Evolutionary conservation across 768 basidiomycete species (phyloP).

Genomic region (Termitomyces sp.): DNA sequence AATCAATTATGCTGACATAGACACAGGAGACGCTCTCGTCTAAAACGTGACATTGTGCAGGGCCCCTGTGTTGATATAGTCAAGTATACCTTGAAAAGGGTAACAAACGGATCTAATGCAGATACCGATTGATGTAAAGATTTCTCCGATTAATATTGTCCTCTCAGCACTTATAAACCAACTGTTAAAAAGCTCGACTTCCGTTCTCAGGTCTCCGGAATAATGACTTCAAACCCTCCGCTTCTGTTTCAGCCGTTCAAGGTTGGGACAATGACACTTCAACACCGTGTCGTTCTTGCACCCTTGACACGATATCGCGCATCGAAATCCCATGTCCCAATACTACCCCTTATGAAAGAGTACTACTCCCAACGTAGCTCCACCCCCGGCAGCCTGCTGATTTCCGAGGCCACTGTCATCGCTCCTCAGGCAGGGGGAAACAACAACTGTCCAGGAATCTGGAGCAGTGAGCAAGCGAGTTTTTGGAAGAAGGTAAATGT

Average conservation of each 20-base stretch:
- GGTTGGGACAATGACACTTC: neutral
- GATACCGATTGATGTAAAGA: neutral
- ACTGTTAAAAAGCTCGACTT: neutral
- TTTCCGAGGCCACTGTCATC: constrained; percentile 50
- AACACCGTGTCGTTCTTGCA: constrained; percentile 7
- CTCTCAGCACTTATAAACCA: neutral
- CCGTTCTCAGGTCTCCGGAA: neutral
- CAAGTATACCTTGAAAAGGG: too few species aligned
- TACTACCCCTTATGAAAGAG: constrained; percentile 29
- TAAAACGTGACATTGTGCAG: too few species aligned
- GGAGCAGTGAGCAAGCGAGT: constrained; percentile 30
- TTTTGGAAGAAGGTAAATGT: constrained; percentile 1
- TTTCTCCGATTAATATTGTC: neutral
- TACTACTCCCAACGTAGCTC: constrained; percentile 45
- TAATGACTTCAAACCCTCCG: neutral
- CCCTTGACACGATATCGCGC: constrained; percentile 6
- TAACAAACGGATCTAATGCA: too few species aligned
- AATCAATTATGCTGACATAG: too few species aligned
- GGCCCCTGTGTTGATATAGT: too few species aligned
- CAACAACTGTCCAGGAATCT: constrained; percentile 49
- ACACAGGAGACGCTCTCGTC: too few species aligned
- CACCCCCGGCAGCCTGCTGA: constrained; percentile 42
- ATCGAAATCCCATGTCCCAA: constrained; percentile 22
- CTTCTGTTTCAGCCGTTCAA: constrained; percentile 4
- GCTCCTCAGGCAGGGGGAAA: constrained; percentile 38